These are phyloP conservation scores for Xanthoconium stramineum DNA, from an alignment of 768 basidiomycete genomes.

Conservation along the genomic window DNA sequence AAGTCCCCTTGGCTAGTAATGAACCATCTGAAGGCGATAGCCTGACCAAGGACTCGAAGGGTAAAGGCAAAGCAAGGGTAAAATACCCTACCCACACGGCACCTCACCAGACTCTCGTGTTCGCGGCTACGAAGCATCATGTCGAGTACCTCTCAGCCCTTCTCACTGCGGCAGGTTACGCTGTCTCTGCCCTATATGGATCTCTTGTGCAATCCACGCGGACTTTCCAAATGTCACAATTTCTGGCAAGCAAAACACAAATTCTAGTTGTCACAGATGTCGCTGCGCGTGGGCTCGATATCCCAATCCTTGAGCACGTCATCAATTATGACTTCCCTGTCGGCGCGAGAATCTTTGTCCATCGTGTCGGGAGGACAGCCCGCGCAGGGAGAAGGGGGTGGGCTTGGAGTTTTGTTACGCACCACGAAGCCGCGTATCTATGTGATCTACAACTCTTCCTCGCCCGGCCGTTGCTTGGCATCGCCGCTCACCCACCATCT, in stretches of 20 bases:
- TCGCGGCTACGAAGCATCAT: constrained; percentile 96
- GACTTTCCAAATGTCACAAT: constrained; percentile 85
- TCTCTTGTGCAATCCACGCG: constrained; percentile 91
- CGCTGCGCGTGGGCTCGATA: constrained; percentile 97
- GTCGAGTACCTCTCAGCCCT: constrained; percentile 89
- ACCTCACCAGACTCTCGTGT: constrained; percentile 90
- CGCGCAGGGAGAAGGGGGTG: constrained; percentile 92
- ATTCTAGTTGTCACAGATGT: constrained; percentile 97
- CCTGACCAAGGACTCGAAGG: constrained; percentile 37
- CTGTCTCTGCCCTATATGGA: constrained; percentile 93
- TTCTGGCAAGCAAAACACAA: constrained; percentile 74
- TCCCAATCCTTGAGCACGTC: constrained; percentile 93
- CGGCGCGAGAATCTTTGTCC: constrained; percentile 89
- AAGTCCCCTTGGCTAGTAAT: constrained; percentile 59
- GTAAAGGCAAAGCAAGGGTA: constrained; percentile 50
- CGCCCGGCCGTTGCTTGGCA: constrained; percentile 65
- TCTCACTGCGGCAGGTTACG: constrained; percentile 76
- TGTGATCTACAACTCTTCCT: constrained; percentile 93
- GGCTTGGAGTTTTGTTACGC: constrained; percentile 94
- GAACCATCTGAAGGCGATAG: constrained; percentile 19
- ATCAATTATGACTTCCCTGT: constrained; percentile 98
- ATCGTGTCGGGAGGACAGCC: constrained; percentile 95
- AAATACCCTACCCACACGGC: constrained; percentile 50
- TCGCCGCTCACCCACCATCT: constrained; percentile 29
- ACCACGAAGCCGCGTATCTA: constrained; percentile 83